phyloP scores from a whole-genome alignment of 2,329 filamentous ascomycete species.

The Clonostachys rosea region DNA sequence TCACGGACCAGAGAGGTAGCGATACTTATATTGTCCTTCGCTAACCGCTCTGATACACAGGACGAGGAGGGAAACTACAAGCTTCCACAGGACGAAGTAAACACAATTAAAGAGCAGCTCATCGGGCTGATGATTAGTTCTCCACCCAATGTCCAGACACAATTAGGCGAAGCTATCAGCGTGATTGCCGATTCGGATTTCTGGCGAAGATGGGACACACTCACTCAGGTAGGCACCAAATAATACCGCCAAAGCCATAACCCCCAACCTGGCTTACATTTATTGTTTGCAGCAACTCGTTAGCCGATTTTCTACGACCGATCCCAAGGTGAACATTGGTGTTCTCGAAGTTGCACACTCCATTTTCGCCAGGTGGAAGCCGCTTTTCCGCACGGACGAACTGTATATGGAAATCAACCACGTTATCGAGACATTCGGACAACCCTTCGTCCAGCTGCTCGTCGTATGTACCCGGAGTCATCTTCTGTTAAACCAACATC shows the following conservation, averaged over 20 bases:
- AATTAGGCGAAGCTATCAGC: conserved; percentile 94
- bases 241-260: no score
- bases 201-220: conserved; percentile 92
- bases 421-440: conserved; percentile 79
- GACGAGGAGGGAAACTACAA: conserved; percentile 95
- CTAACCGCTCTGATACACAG: conserved; percentile 21
- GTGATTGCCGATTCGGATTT: conserved; percentile 98
- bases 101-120: conserved; percentile 88
- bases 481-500: neutral
- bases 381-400: conserved; percentile 87
- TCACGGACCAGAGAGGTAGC: neutral
- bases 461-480: conserved; percentile 46
- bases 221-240: conserved; percentile 63
- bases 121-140: conserved; percentile 96
- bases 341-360: conserved; percentile 97
- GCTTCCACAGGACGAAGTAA: conserved; percentile 75
- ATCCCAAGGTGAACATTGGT: conserved; percentile 84
- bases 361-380: conserved; percentile 94
- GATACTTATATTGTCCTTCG: neutral
- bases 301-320: conserved; percentile 74
- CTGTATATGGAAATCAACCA: conserved; percentile 96
- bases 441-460: conserved; percentile 77
- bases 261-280: neutral
- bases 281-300: conserved; percentile 66
- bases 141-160: conserved; percentile 80